phyloP scores from a whole-genome alignment of 1,284 basidiomycete genomes.

The Cronartium ribicola region DNA sequence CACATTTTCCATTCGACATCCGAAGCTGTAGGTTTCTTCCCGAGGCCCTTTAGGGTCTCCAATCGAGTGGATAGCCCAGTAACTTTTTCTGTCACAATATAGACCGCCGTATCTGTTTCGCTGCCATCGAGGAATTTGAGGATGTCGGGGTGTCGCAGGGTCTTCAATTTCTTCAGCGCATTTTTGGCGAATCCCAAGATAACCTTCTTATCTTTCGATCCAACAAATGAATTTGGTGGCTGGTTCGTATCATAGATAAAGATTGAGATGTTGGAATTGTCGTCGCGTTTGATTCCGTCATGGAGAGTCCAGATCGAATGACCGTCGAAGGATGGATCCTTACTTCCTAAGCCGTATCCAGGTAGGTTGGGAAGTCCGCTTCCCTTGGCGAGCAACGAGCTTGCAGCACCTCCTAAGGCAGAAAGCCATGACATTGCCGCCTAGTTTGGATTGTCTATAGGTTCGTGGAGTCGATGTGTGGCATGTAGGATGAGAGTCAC shows the following conservation, averaged over 20 bases:
- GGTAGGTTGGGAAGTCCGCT: conserved; percentile 35
- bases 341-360: conserved; percentile 26
- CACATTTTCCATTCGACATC: conserved; percentile 83
- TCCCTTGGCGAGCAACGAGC: conserved; percentile 35
- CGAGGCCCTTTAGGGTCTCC: conserved; percentile 49
- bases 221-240: conserved; percentile 52
- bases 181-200: conserved; percentile 76
- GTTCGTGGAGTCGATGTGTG: too few species aligned
- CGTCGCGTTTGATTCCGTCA: conserved; percentile 57
- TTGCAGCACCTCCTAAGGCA: conserved; percentile 34
- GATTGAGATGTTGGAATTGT: conserved; percentile 73
- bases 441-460: not conserved
- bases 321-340: conserved; percentile 45
- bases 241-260: conserved; percentile 62
- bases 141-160: conserved; percentile 88
- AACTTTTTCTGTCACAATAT: conserved; percentile 92
- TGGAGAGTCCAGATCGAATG: conserved; percentile 44
- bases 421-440: conserved; percentile 39
- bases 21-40: conserved; percentile 41
- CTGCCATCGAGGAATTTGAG: conserved; percentile 90
- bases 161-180: conserved; percentile 80
- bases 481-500: not conserved
- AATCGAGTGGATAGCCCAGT: conserved; percentile 68
- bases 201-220: conserved; percentile 58
- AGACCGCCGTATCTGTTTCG: conserved; percentile 78